phyloP scores from a whole-genome alignment of 371 early-diverging fungal species.

The Mucor racemosus region DNA sequence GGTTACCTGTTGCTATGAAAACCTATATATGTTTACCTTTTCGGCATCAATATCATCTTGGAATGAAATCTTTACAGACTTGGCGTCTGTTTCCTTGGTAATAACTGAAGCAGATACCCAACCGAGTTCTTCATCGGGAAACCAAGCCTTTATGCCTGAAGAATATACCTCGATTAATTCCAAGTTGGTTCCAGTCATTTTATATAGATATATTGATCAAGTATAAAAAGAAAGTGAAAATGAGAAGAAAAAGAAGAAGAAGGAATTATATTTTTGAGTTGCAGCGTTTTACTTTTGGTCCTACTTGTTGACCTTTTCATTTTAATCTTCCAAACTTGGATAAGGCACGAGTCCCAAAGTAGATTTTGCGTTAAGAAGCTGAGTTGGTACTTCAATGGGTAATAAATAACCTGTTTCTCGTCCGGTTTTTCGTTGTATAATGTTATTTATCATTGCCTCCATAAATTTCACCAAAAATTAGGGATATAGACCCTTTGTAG shows the following conservation, averaged over 20 bases:
- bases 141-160: conserved; percentile 86
- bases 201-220: not conserved
- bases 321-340: conserved; percentile 12
- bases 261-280: not conserved
- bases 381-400: conserved; percentile 10
- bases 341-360: conserved; percentile 13
- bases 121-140: conserved; percentile 83
- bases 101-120: conserved; percentile 80
- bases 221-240: not conserved
- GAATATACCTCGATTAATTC: conserved; percentile 59
- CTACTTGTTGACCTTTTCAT: conserved; percentile 5
- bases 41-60: conserved; percentile 62
- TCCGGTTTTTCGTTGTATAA: too few species aligned
- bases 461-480: not conserved
- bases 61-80: conserved; percentile 63
- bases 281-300: not conserved
- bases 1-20: not conserved
- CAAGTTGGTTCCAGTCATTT: conserved; percentile 20
- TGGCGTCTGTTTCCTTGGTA: conserved; percentile 57
- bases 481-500: not conserved
- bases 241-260: not conserved
- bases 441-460: not conserved
- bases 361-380: conserved; percentile 1
- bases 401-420: not conserved
- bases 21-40: conserved; percentile 35